These are phyloP conservation scores for Salvia hispanica DNA, from an alignment of 257 asterid species.

Conservation along the genomic window DNA sequence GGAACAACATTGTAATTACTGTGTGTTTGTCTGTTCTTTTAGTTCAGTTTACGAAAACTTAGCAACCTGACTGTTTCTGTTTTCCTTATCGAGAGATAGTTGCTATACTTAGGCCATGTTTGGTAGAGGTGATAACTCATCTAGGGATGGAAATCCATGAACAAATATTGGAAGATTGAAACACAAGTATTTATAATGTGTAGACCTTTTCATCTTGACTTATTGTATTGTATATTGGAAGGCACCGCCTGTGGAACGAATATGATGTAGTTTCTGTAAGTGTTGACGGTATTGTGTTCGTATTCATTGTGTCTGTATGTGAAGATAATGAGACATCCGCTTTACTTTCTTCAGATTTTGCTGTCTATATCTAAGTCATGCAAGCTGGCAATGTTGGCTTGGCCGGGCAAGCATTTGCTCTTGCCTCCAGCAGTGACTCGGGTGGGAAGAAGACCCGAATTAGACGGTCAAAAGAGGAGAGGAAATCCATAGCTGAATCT, in stretches of 20 bases:
- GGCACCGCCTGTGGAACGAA: too few relatives aligned
- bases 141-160: too few relatives aligned
- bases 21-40: slow-evolving; percentile 5
- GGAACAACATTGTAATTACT: background rate
- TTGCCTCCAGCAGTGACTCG: slow-evolving; percentile 61
- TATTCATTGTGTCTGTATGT: background rate
- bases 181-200: background rate
- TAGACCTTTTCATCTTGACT: background rate
- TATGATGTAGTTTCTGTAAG: too few relatives aligned
- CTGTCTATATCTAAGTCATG: slow-evolving; percentile 46
- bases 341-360: slow-evolving; percentile 35
- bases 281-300: background rate
- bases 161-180: too few relatives aligned
- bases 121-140: too few relatives aligned
- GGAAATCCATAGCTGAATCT: slow-evolving; percentile 80
- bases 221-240: background rate
- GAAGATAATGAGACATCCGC: background rate
- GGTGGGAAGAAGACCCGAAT: slow-evolving; percentile 75
- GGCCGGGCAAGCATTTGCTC: slow-evolving; percentile 76
- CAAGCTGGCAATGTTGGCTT: slow-evolving; percentile 64
- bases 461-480: slow-evolving; percentile 90
- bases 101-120: background rate
- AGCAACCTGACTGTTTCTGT: background rate
- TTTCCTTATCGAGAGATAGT: background rate
- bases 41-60: background rate